Evolutionary conservation across 768 basidiomycete species (phyloP).

Genomic region (Auricularia cornea): DNA sequence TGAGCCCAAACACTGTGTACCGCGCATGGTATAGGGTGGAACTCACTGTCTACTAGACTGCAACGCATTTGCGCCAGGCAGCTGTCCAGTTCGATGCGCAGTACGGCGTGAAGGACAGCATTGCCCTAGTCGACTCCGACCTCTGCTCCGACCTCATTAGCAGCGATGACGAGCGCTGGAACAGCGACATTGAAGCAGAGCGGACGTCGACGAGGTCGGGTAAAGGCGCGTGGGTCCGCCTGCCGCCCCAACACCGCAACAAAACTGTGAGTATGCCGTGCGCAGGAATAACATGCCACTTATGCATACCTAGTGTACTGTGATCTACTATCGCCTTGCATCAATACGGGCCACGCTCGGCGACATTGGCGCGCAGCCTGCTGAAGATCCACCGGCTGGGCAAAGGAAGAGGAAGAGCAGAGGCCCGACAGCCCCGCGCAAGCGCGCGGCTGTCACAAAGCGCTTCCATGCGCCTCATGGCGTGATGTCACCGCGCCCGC

Average conservation of each 20-base stretch:
- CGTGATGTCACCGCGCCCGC: background rate
- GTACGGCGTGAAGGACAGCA: background rate
- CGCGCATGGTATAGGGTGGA: background rate
- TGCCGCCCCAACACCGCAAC: background rate
- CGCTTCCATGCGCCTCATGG: background rate
- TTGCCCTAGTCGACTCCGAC: background rate
- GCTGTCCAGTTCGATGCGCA: background rate
- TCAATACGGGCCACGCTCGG: background rate
- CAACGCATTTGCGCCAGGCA: background rate
- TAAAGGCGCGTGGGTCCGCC: background rate
- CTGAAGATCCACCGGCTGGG: background rate
- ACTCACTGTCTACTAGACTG: background rate
- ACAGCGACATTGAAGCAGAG: background rate
- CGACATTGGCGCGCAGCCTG: background rate
- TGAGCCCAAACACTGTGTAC: background rate
- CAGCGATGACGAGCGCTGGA: background rate
- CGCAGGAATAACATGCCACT: no score
- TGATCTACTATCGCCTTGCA: background rate
- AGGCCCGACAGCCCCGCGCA: background rate
- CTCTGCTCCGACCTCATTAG: background rate
- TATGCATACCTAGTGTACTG: background rate
- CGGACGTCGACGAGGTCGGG: background rate
- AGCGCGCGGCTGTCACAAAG: background rate
- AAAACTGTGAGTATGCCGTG: background rate
- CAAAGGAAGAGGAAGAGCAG: background rate